A percentile compares a stretch with the other conserved stretches of the same genome.
phyloP scores from a whole-genome alignment of 306 rosid species.

The Pterocarpus santalinus region DNA sequence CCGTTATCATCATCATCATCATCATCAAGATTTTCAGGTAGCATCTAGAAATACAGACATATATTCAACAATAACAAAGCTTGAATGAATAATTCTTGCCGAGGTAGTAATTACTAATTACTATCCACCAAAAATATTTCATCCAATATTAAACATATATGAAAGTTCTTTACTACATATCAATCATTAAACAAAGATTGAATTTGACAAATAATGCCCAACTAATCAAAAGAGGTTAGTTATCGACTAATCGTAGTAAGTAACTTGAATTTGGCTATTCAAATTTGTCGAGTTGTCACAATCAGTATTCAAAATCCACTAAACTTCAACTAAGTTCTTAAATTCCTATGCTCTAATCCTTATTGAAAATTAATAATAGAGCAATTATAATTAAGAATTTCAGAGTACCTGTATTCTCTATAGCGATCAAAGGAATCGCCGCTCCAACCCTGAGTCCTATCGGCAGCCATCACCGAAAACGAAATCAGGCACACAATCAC shows the following conservation, averaged over 20 bases:
- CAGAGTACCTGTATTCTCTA: slow-evolving; percentile 85
- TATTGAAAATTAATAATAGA: no score
- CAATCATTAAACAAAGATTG: no score
- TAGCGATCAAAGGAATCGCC: slow-evolving; percentile 97
- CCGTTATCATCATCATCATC: neutral
- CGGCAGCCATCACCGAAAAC: slow-evolving; percentile 92
- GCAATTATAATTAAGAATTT: no score
- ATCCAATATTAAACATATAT: neutral
- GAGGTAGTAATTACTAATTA: neutral
- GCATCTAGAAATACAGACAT: neutral
- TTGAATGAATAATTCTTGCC: neutral
- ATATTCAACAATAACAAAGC: neutral
- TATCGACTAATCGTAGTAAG: no score
- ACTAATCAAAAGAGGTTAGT: no score
- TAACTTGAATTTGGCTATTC: no score
- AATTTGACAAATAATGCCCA: no score
- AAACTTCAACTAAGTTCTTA: no score
- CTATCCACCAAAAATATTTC: neutral
- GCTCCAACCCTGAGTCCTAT: slow-evolving; percentile 94
- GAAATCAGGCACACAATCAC: slow-evolving; percentile 78
- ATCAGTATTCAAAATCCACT: no score
- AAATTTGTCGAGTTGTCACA: no score
- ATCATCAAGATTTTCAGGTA: neutral
- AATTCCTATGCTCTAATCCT: no score
- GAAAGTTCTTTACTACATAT: no score